Base-by-base conservation (phyloP, 345 rosid genomes). In the Microthlaspi erraticum region DNA sequence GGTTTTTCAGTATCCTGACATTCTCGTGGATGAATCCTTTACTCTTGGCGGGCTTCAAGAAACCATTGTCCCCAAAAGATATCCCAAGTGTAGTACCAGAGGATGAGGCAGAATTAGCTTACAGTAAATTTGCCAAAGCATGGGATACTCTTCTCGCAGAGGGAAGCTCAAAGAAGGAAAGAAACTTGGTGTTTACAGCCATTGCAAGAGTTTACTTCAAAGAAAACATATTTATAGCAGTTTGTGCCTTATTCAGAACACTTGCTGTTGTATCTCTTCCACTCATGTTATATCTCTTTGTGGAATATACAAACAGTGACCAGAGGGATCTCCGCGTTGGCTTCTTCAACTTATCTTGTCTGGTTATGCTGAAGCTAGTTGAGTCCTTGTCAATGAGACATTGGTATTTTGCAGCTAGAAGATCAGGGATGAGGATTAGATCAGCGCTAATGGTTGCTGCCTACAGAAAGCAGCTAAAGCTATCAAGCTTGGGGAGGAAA, bases 341-440 rank as follows among this genome's bases (percentile, higher is more conserved):
- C 23, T 79, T 88, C 48, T 11, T 53, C 31, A 77, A 88, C 39
- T 72, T 88, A 20, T 89, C 84, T 37, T 86, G 82, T 60, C 44
- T 90, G 17, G 66, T 82, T 38, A 2, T 78, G 36, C 42, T 74
- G 42, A 88, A 90, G 77, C 55, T 81, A 1, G 84, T 85, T 6
- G 96, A 91, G 69, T 87, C 91, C 19, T 72, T 91, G 41, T 78
- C 90, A 13, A 89, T 83, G 79, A 84, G 97, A 78, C 87, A 88
- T 50, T 88, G 83, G 80, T 87, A 46, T 72, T 91, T 89, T 59
- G 75, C 59, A 60, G 66, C 90, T 1, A 87, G 93, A 69, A 79
- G 88, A 84, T 84, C 85, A 0, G 92, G 96, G 45, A 74, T 87
- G 97, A 82, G 81, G 60, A 82, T 91, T 72, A 87, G 93, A 76